A percentile compares a stretch with the other conserved stretches of the same genome.
phyloP scores from a whole-genome alignment of 805 yeast genomes.

The Saturnispora halmiae region DNA sequence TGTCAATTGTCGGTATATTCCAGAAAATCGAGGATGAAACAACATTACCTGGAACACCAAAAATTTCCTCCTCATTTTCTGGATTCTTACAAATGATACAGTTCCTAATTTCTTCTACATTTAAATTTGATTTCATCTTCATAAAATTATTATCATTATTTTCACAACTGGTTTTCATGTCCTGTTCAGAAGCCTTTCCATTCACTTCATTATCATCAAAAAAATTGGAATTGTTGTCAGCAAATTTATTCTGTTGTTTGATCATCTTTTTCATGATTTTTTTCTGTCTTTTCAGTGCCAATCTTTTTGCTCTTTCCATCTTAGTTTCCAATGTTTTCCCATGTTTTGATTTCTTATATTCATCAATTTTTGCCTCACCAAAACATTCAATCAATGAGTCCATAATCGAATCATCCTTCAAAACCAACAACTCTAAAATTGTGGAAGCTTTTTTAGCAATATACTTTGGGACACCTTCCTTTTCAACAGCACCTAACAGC shows the following conservation, averaged over 20 bases:
- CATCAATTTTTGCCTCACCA: constrained; percentile 45
- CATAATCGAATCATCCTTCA: constrained; percentile 40
- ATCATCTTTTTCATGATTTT: constrained; percentile 55
- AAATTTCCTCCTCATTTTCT: constrained; percentile 35
- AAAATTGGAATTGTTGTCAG: constrained; percentile 30
- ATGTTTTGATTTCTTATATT: constrained; percentile 40
- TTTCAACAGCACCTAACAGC: constrained; percentile 42
- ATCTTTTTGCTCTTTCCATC: constrained; percentile 42
- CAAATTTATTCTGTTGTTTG: constrained; percentile 40
- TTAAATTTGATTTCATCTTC: not conserved
- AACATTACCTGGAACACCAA: constrained; percentile 51
- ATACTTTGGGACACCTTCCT: constrained; percentile 38
- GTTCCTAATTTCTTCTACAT: constrained; percentile 20
- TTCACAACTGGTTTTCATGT: not conserved
- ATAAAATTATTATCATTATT: not conserved
- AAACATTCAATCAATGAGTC: constrained; percentile 46
- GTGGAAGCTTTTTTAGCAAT: constrained; percentile 47
- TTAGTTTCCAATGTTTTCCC: constrained; percentile 41
- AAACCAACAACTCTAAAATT: constrained; percentile 42
- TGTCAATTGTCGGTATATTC: constrained; percentile 33
- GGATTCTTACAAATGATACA: constrained; percentile 57
- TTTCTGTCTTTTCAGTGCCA: constrained; percentile 55
- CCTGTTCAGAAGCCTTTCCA: not conserved
- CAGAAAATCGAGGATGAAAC: constrained; percentile 42
- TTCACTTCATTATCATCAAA: constrained; percentile 11